Evolutionary conservation across 192 early-diverging fungal species (phyloP), one percentile per base, ranked within the genome.

Genomic region (Umbelopsis sp.): DNA sequence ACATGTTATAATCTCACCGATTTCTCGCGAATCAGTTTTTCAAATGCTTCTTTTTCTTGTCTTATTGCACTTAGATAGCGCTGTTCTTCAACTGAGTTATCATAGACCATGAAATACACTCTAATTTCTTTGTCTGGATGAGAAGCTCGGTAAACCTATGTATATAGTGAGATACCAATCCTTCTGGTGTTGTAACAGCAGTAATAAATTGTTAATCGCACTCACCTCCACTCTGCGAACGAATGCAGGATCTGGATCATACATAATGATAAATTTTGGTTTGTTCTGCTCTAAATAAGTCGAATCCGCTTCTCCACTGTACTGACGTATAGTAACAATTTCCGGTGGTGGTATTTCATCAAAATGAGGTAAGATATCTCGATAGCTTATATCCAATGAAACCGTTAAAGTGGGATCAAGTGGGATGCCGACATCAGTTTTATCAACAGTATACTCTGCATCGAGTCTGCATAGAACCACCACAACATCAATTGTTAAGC

Each of bases 31-130:
- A 99, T 97, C 46, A 99, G 72, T 50, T 85, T 91, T 75, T 98
- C 96, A 83, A 99, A 99, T 0, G 97, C 87, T 67, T 94, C 90
- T 74, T 96, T 96, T 76, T 99, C 97, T 49, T 86, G 86, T 21
- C 97, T 82, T 70, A 99, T 88, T 0, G 81, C 77, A 23, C 90
- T 91, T 44, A 99, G 74, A 69, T 95, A 99, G 27, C 86, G 79
- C 78, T 98, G 97, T 78, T 98, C 97, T 77, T 99, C 96, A 1
- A 96, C 86, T 9, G 93, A 95, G 78, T 96, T 93, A 61, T 97
- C 92, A 75, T 99, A 98, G 1, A 96, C 85, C 73, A 97, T 84
- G 77, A 98, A 97, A 67, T 95, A 98, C 7, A 98, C 93, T 64
- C 89, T 90, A 20, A 91, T 71, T 20, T 85, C 74, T 9, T 72